Conservation (phyloP, 2,329 filamentous ascomycete genomes). For the Penicillium sp. region DNA sequence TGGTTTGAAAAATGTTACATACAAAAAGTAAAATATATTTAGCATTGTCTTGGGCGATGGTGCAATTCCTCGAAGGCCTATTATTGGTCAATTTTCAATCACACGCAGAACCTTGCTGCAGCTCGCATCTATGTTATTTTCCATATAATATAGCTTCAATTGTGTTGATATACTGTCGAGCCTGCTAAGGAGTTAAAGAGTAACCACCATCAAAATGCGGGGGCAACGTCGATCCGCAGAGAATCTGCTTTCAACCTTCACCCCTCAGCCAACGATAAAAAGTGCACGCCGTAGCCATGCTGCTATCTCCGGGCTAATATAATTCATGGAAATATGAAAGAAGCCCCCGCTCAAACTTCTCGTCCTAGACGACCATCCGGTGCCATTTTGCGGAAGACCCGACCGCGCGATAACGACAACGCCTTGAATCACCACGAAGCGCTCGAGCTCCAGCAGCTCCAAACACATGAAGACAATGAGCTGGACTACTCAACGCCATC, state of each 20-base stretch:
- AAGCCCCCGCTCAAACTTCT: not conserved
- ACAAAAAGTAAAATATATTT: not conserved
- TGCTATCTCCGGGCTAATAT: not conserved
- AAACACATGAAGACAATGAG: conserved; percentile 30
- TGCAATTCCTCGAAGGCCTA: not conserved
- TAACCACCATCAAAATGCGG: not conserved
- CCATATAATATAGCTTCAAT: not conserved
- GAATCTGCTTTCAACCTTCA: not conserved
- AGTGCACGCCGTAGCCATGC: not conserved
- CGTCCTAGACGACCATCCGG: conserved; percentile 1
- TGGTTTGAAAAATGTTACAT: too few species aligned
- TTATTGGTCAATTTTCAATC: not conserved
- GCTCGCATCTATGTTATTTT: not conserved
- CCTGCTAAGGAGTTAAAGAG: not conserved
- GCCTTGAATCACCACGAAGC: conserved; percentile 16
- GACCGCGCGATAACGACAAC: not conserved
- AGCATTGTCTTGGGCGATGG: not conserved
- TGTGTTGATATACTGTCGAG: not conserved
- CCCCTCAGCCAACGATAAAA: not conserved
- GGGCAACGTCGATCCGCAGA: not conserved
- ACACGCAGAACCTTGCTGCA: not conserved
- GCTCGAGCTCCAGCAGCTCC: conserved; percentile 34
- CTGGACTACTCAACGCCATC: conserved; percentile 28
- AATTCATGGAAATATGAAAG: not conserved
- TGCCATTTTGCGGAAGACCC: conserved; percentile 6